phyloP scores from a whole-genome alignment of 495 filamentous ascomycete species.

The Platismatia glauca region DNA sequence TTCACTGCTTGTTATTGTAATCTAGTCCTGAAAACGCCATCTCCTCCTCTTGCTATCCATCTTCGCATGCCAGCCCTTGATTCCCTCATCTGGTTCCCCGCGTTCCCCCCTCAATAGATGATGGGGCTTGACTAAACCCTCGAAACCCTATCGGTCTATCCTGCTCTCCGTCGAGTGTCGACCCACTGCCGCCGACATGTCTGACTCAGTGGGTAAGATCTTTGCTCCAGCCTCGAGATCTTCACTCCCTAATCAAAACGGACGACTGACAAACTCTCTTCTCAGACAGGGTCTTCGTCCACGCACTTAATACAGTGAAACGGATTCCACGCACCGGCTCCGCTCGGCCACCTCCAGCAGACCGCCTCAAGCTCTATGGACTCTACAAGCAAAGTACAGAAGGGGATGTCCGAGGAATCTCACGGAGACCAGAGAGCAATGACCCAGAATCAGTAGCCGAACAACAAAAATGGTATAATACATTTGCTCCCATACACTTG shows the following conservation, averaged over 20 bases:
- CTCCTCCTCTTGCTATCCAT: no score
- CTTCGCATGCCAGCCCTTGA: no score
- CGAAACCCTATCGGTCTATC: neutral
- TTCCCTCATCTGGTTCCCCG: no score
- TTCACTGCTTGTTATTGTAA: no score
- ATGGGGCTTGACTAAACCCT: constrained; percentile 1
- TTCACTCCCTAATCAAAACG: neutral
- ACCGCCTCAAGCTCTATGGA: constrained; percentile 87
- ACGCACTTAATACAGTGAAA: constrained; percentile 96
- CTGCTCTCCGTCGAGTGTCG: neutral
- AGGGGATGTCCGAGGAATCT: constrained; percentile 86
- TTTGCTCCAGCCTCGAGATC: neutral
- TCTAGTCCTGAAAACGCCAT: no score
- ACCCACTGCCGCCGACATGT: constrained; percentile 37
- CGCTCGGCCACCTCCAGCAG: constrained; percentile 71
- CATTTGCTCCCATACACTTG: neutral
- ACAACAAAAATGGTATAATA: constrained; percentile 52
- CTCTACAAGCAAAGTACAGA: constrained; percentile 99
- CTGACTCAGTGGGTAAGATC: constrained; percentile 47
- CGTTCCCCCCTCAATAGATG: no score
- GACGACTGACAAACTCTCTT: constrained; percentile 2
- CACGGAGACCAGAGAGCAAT: constrained; percentile 65
- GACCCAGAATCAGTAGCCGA: constrained; percentile 45
- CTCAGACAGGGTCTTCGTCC: constrained; percentile 92
- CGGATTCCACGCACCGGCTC: constrained; percentile 91